Conservation (phyloP, 1,284 basidiomycete genomes). For the Pseudozyma sp. region DNA sequence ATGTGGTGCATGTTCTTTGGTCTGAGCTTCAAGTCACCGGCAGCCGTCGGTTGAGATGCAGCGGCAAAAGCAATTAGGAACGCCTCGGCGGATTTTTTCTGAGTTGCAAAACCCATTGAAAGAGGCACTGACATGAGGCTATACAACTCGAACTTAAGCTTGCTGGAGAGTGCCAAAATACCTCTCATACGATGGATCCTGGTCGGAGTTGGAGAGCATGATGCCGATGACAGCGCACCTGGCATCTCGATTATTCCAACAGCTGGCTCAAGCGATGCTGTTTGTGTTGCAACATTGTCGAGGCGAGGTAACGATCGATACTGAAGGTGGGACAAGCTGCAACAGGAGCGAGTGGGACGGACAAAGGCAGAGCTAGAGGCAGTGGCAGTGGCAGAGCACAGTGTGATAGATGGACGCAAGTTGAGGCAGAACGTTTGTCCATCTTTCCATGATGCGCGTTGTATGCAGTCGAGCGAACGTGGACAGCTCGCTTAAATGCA, state of each 20-base stretch:
- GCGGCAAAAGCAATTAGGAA: background rate
- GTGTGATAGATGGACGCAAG: background rate
- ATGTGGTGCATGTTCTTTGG: no score
- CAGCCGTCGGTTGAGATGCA: slow-evolving; percentile 7
- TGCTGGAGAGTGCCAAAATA: no score
- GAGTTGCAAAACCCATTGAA: background rate
- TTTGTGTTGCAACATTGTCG: background rate
- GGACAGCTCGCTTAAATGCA: slow-evolving; percentile 37
- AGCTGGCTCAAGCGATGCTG: background rate
- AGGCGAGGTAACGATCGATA: no score
- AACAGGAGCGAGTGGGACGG: no score
- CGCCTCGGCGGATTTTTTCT: background rate
- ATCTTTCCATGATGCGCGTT: background rate
- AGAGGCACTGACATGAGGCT: no score
- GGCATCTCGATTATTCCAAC: background rate
- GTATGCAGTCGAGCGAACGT: slow-evolving; percentile 44
- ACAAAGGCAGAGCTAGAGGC: no score
- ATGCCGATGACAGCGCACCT: background rate
- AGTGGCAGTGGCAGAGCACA: background rate
- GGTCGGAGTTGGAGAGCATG: background rate
- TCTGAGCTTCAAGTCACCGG: background rate
- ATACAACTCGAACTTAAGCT: no score
- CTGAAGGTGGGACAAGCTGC: no score
- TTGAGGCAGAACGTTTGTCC: background rate
- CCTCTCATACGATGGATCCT: no score